A percentile compares a stretch with the other conserved stretches of the same genome.
Evolutionary conservation across 176 grass and related monocot species (phyloP).

Genomic region (Oryza australiensis): DNA sequence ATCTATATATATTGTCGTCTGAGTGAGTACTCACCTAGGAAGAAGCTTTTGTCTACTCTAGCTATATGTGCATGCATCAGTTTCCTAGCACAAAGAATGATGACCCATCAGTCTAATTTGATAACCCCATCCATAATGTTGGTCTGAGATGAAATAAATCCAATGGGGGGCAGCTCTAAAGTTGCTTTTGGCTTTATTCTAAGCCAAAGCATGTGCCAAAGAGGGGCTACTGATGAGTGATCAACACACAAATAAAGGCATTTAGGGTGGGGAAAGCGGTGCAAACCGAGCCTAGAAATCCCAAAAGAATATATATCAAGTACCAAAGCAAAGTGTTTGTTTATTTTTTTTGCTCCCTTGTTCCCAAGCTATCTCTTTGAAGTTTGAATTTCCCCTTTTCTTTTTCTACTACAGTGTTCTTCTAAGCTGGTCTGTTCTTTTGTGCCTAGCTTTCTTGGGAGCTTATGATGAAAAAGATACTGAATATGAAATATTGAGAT

Average conservation of each 20-base stretch:
- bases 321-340: slow-evolving; percentile 43
- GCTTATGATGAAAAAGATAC: not conserved
- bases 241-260: slow-evolving; percentile 39
- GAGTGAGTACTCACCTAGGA: not conserved
- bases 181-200: slow-evolving; percentile 45
- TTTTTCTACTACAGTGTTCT: not conserved
- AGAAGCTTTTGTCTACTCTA: not conserved
- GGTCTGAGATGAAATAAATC: not conserved
- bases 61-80: not conserved
- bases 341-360: slow-evolving; percentile 4
- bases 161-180: not conserved
- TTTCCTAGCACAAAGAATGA: not conserved
- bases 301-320: slow-evolving; percentile 42
- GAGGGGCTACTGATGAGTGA: slow-evolving; percentile 10
- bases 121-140: slow-evolving; percentile 11
- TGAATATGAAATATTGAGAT: not conserved
- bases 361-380: slow-evolving; percentile 46
- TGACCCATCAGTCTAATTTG: not conserved
- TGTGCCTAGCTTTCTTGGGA: slow-evolving; percentile 4
- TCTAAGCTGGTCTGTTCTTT: slow-evolving; percentile 12
- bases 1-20: not conserved
- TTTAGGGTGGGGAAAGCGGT: slow-evolving; percentile 18
- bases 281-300: slow-evolving; percentile 24
- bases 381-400: not conserved
- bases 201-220: slow-evolving; percentile 33